Percentiles rank a stretch among this genome's conserved stretches.
Evolutionary conservation across 371 early-diverging fungal genomes (phyloP).

Genomic region (Lichtheimia ramosa): DNA sequence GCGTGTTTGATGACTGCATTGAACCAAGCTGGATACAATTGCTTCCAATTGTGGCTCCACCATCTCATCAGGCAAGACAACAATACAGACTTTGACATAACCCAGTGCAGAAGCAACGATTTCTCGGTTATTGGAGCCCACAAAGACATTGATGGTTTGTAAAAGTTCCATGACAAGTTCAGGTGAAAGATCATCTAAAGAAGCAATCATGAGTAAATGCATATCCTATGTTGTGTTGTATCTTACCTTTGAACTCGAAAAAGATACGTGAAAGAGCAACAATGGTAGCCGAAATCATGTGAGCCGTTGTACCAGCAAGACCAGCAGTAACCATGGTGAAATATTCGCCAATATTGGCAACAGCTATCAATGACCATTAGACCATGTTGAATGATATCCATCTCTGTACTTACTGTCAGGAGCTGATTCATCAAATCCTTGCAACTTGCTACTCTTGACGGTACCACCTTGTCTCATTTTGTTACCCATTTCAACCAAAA

Average conservation of each 20-base stretch:
- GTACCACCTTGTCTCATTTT: constrained; percentile 83
- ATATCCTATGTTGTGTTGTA: constrained; percentile 2
- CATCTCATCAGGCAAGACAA: constrained; percentile 70
- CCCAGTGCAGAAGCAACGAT: constrained; percentile 90
- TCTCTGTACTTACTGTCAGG: constrained; percentile 36
- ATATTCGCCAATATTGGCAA: constrained; percentile 59
- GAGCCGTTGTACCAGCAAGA: constrained; percentile 86
- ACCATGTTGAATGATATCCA: constrained; percentile 1
- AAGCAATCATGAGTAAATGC: neutral
- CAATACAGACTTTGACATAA: constrained; percentile 89
- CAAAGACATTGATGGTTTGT: constrained; percentile 73
- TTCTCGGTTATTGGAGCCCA: constrained; percentile 83
- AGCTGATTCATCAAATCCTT: constrained; percentile 55
- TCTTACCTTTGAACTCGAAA: constrained; percentile 82
- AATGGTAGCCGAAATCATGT: constrained; percentile 93
- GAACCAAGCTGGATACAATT: constrained; percentile 68
- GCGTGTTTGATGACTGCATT: constrained; percentile 85
- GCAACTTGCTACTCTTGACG: constrained; percentile 53
- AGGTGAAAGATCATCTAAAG: constrained; percentile 49
- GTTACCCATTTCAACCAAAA: constrained; percentile 84
- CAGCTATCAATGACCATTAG: constrained; percentile 19
- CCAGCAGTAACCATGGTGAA: constrained; percentile 94
- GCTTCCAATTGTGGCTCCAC: constrained; percentile 67
- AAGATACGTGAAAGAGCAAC: constrained; percentile 80
- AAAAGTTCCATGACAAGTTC: constrained; percentile 67